Base-by-base conservation (phyloP, 768 basidiomycete species). In the Boletus rubescentipes region DNA sequence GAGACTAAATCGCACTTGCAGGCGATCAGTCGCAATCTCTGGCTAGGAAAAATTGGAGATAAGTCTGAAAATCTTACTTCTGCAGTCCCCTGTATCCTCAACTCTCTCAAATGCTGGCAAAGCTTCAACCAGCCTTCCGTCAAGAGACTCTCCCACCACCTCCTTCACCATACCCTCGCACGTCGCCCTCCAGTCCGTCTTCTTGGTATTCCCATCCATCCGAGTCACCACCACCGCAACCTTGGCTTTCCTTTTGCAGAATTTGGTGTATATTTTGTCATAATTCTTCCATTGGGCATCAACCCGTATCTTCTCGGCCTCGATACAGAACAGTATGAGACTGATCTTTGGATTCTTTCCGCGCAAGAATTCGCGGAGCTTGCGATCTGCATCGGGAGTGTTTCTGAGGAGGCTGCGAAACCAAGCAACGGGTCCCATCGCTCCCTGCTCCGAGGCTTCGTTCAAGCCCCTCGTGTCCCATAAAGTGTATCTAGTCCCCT, bases 401-500 rank as follows among this genome's bases (percentile, higher is more conserved):
- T 11, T 5, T 47, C 41, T 40, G 52, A 59, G 34, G 36, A 59
- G 5, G 14, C 9, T 29, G 35, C 60, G 31, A 31, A 63, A 49
- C 12, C 49, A 49, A 10, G n/a, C 15, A 9, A 55, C 10, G 47
- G 53, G 9, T 18, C 42, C 26, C 16, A 1, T 39, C 30, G 34
- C 40, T 35, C 42, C 46, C 36, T 18, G 14, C 8, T 50, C 47
- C 34, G n/a, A 49, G 9, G 55, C 53, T 34, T 61, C 55, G 20
- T 55, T 50, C 29, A 53, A 26, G 11, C 59, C 59, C 40, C 53
- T 55, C 18, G 59, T 61, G 32, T 61, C 62, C 51, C 51, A 60
- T 2, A 62, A 29, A 8, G 31, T 15, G 23, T 29, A 54, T 16
- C 5, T 35, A 6, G 20, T 16, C 12, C 37, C 48, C 4, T 31